Evolutionary conservation across 805 yeast species (phyloP).

Genomic region (Komagataella phaffii): DNA sequence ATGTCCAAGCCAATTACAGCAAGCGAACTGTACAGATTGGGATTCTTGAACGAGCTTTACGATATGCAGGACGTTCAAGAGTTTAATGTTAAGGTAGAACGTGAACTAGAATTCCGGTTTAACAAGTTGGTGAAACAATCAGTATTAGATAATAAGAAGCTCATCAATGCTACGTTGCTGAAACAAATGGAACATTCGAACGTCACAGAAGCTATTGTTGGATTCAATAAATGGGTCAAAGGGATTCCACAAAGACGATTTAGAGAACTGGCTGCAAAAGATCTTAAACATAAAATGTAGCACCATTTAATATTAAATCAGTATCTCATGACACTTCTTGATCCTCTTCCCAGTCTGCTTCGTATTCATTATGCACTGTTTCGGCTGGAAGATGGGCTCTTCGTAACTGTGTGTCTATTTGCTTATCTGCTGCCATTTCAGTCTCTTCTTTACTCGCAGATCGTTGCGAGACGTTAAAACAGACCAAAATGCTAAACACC

Average conservation of each 20-base stretch:
- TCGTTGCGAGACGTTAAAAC: constrained; percentile 27
- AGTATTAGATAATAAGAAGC: constrained; percentile 28
- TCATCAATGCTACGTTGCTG: constrained; percentile 21
- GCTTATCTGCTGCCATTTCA: constrained; percentile 12
- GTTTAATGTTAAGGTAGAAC: constrained; percentile 26
- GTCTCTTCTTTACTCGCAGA: constrained; percentile 14
- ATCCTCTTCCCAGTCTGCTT: constrained; percentile 35
- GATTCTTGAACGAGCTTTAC: constrained; percentile 45
- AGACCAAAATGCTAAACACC: constrained; percentile 48
- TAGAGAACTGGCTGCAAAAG: constrained; percentile 34
- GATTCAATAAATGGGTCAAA: constrained; percentile 54
- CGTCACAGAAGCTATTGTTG: constrained; percentile 54
- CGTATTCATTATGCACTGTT: constrained; percentile 37
- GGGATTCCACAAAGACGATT: constrained; percentile 69
- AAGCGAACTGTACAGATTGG: constrained; percentile 38
- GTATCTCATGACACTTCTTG: neutral
- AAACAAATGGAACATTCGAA: constrained; percentile 32
- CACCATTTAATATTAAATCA: constrained; percentile 6
- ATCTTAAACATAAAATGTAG: constrained; percentile 50
- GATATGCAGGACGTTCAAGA: constrained; percentile 15
- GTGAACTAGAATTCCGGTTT: constrained; percentile 21
- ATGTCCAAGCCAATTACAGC: constrained; percentile 55
- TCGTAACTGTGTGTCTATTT: constrained; percentile 13
- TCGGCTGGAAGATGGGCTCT: constrained; percentile 38
- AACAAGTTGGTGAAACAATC: constrained; percentile 31